Conservation (phyloP, 2,329 filamentous ascomycete genomes). For the Colletotrichum noveboracense region DNA sequence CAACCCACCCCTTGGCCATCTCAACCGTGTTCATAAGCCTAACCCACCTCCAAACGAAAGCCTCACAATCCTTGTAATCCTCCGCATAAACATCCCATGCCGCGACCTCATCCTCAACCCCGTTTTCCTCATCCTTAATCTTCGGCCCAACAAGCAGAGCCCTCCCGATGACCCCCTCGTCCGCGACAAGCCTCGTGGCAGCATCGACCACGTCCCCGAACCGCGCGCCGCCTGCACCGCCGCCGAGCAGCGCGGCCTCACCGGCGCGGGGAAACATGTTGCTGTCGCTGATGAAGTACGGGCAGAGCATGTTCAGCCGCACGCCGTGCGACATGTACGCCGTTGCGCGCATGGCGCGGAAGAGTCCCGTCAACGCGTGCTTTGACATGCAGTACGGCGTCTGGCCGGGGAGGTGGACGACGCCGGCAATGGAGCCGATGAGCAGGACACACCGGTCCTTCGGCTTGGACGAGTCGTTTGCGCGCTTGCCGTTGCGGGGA, state of each 20-base stretch:
- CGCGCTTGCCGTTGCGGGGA: constrained; percentile 41
- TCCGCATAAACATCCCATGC: constrained; percentile 67
- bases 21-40: constrained; percentile 57
- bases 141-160: constrained; percentile 62
- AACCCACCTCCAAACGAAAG: constrained; percentile 59
- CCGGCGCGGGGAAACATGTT: constrained; percentile 50
- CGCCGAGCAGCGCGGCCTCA: constrained; percentile 60
- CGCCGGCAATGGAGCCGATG: constrained; percentile 65
- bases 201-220: constrained; percentile 68
- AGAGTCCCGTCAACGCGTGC: constrained; percentile 70
- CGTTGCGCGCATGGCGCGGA: constrained; percentile 60
- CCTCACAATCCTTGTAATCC: constrained; percentile 61
- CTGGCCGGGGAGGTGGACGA: constrained; percentile 48
- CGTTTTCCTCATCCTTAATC: not conserved
- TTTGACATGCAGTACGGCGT: constrained; percentile 66
- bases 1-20: constrained; percentile 57
- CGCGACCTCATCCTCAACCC: constrained; percentile 35
- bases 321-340: constrained; percentile 52
- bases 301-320: constrained; percentile 69
- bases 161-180: constrained; percentile 61
- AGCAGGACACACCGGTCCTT: constrained; percentile 67
- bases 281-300: constrained; percentile 71
- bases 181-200: constrained; percentile 64
- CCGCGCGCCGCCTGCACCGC: constrained; percentile 48
- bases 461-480: not conserved